Percentiles rank a stretch among this genome's conserved stretches.
Conservation (phyloP, 2,329 filamentous ascomycete species). For the Aspergillus bombycis region DNA sequence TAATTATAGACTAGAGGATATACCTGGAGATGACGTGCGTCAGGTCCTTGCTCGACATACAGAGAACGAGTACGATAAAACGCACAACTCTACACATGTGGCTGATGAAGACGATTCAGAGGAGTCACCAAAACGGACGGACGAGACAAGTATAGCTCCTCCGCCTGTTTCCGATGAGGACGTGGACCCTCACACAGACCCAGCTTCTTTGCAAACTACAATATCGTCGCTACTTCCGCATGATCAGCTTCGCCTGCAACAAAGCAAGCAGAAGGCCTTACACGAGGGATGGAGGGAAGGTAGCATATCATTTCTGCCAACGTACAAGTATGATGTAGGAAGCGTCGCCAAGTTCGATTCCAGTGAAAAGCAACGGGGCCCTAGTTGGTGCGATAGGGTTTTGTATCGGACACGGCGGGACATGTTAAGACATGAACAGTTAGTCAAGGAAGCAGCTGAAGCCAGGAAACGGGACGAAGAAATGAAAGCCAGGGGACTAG, state of each 20-base stretch:
- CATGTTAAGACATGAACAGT: slow-evolving; percentile 66
- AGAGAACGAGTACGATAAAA: slow-evolving; percentile 71
- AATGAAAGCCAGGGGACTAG: slow-evolving; percentile 79
- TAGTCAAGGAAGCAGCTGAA: slow-evolving; percentile 65
- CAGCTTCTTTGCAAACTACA: slow-evolving; percentile 84
- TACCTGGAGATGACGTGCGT: slow-evolving; percentile 88
- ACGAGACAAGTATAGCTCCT: slow-evolving; percentile 10
- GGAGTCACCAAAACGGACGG: slow-evolving; percentile 3
- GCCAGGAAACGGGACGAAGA: slow-evolving; percentile 76
- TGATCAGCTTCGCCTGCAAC: slow-evolving; percentile 79
- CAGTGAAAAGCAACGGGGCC: slow-evolving; percentile 88
- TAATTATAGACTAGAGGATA: slow-evolving; percentile 87
- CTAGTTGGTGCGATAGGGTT: slow-evolving; percentile 97
- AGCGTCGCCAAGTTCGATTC: slow-evolving; percentile 90
- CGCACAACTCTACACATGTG: slow-evolving; percentile 35
- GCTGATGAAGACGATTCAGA: slow-evolving; percentile 14
- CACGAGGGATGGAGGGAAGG: slow-evolving; percentile 93
- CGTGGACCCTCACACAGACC: slow-evolving; percentile 73
- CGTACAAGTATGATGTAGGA: slow-evolving; percentile 98
- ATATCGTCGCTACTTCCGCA: slow-evolving; percentile 84
- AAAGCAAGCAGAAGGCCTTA: slow-evolving; percentile 76
- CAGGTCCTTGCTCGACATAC: slow-evolving; percentile 82
- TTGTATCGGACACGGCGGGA: slow-evolving; percentile 78
- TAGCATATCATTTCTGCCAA: slow-evolving; percentile 82
- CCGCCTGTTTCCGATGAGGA: slow-evolving; percentile 59